Percentiles rank a stretch among this genome's conserved stretches.
Conservation (phyloP, 495 filamentous ascomycete species). For the Penicillium robsamsonii region DNA sequence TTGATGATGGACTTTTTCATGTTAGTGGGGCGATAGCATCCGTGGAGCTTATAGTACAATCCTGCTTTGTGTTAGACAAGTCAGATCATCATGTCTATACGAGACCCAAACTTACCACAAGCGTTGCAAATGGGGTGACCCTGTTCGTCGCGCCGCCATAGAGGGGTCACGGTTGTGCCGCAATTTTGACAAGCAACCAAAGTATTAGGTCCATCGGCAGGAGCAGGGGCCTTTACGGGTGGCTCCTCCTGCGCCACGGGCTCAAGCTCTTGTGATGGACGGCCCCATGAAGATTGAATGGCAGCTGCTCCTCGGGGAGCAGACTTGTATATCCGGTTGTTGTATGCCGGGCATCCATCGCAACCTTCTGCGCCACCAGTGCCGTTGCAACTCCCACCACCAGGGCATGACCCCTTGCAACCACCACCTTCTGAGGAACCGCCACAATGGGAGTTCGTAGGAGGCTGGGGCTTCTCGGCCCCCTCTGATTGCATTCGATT, state of each 20-base stretch:
- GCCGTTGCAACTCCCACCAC: slow-evolving; percentile 93
- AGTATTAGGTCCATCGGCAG: slow-evolving; percentile 59
- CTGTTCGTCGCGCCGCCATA: slow-evolving; percentile 92
- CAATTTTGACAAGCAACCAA: slow-evolving; percentile 97
- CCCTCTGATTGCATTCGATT: slow-evolving; percentile 54
- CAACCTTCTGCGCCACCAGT: slow-evolving; percentile 96
- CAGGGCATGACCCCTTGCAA: slow-evolving; percentile 84
- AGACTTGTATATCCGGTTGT: slow-evolving; percentile 91
- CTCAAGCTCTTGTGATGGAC: slow-evolving; percentile 27
- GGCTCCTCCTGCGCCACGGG: slow-evolving; percentile 22
- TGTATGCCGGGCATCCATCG: slow-evolving; percentile 93
- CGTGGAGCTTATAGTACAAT: slow-evolving; percentile 96
- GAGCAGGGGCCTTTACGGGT: slow-evolving; percentile 19
- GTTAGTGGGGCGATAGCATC: slow-evolving; percentile 82
- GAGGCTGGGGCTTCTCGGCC: slow-evolving; percentile 15
- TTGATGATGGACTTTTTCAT: slow-evolving; percentile 99
- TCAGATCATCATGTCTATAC: background rate
- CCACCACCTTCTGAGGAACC: slow-evolving; percentile 36
- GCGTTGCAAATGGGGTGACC: slow-evolving; percentile 99
- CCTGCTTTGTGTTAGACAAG: slow-evolving; percentile 52
- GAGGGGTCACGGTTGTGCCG: slow-evolving; percentile 90
- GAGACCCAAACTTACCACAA: slow-evolving; percentile 67
- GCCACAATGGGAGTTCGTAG: slow-evolving; percentile 10
- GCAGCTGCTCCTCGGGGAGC: slow-evolving; percentile 39
- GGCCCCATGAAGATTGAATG: slow-evolving; percentile 34